phyloP scores from a whole-genome alignment of 139 green algal species.

The Coelastrella sp. region DNA sequence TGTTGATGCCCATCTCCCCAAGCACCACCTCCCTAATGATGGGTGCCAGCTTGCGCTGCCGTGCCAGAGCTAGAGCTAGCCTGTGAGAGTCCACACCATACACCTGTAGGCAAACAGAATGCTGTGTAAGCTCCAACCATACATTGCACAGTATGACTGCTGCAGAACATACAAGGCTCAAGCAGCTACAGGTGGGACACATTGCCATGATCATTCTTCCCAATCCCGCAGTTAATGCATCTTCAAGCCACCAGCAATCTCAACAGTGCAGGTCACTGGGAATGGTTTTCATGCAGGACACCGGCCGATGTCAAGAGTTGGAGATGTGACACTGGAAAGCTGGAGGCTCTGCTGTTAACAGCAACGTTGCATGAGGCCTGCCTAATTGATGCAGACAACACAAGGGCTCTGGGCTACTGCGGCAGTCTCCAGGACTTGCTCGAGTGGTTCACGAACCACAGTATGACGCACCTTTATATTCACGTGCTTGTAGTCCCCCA shows the following conservation, averaged over 20 bases:
- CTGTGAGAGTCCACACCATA: conserved; percentile 65
- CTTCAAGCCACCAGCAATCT: too few relatives aligned
- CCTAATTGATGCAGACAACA: not conserved
- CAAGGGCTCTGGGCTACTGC: not conserved
- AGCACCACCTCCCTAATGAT: conserved; percentile 71
- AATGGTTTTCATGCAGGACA: not conserved
- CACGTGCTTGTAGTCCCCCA: conserved; percentile 56
- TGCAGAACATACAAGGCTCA: conserved; percentile 13
- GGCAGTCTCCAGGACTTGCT: not conserved
- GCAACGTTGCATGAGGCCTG: not conserved
- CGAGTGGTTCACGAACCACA: too few relatives aligned
- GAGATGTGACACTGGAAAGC: too few relatives aligned
- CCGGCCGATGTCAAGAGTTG: too few relatives aligned
- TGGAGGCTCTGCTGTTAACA: not conserved
- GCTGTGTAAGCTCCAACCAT: not conserved
- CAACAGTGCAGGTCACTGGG: not conserved
- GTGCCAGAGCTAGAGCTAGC: conserved; percentile 80
- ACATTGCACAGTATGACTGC: conserved; percentile 50
- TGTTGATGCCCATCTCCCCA: conserved; percentile 8
- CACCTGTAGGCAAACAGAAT: not conserved
- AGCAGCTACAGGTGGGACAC: too few relatives aligned
- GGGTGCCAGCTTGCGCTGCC: conserved; percentile 64
- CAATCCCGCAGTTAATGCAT: too few relatives aligned
- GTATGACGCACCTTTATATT: conserved; percentile 23
- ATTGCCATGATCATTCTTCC: too few relatives aligned